These are phyloP conservation scores for Leishmania guyanensis DNA, from an alignment of 208 protist species.

Conservation along the genomic window DNA sequence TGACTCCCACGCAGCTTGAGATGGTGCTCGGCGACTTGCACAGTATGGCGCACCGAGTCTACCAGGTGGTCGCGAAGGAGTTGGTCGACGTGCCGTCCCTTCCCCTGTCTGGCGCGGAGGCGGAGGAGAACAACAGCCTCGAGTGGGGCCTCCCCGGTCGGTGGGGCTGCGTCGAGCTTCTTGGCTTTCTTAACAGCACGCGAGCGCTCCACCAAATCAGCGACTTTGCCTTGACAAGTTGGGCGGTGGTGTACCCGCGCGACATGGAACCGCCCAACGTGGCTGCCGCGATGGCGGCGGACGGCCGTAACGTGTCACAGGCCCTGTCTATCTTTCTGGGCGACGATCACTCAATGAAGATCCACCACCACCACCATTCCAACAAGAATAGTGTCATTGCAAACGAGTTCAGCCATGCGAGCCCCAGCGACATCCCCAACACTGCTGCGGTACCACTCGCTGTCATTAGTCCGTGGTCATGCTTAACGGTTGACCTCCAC, in stretches of 20 bases:
- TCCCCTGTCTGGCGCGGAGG: neutral
- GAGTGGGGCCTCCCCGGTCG: slow-evolving; percentile 9
- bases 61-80: slow-evolving; percentile 10
- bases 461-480: slow-evolving; percentile 29
- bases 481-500: slow-evolving; percentile 31
- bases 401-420: neutral
- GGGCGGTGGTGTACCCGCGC: slow-evolving; percentile 36
- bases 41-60: slow-evolving; percentile 14
- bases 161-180: slow-evolving; percentile 39
- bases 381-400: neutral
- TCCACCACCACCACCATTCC: neutral
- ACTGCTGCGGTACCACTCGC: slow-evolving; percentile 8
- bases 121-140: slow-evolving; percentile 2
- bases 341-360: slow-evolving; percentile 5
- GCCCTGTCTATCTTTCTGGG: neutral
- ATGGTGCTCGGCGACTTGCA: slow-evolving; percentile 17
- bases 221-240: slow-evolving; percentile 55
- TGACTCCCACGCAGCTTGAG: slow-evolving; percentile 20
- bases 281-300: slow-evolving; percentile 1
- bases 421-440: neutral
- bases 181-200: slow-evolving; percentile 42
- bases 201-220: slow-evolving; percentile 51
- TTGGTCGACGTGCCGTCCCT: slow-evolving; percentile 8
- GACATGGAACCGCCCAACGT: slow-evolving; percentile 20
- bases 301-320: neutral